Evolutionary conservation across 352 stramenopile genomes (phyloP), one percentile per base, ranked within the genome.

Genomic region (Globisporangium apiculatum): DNA sequence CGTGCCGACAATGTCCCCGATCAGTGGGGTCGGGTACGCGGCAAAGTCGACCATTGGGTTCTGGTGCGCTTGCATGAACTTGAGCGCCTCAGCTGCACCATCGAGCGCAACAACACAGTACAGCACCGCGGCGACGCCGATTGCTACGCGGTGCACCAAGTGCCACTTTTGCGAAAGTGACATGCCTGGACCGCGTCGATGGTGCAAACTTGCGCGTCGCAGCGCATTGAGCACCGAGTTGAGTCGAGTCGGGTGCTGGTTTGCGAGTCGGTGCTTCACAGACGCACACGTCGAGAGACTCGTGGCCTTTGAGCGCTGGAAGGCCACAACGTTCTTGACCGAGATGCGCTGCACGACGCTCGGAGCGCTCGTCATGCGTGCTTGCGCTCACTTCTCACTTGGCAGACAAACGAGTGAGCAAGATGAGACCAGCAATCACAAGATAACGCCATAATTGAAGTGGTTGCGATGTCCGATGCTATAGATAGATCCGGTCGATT

Each of bases 1-100:
- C 15, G 24, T 55, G 17, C 66, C 51, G 36, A 60, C 47, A 15
- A 55, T 15, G 7, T 47, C 56, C 40, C 14, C 64, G 49, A 51
- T 66, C 38, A 40, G 63, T 54, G 17, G 48, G 1, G 53, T 47
- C 4, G 45, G 24, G 36, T 60, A 42, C 6, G 35, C 10, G 3
- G 10, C 46, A 35, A 59, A 54, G 17, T 9, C 14, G 10, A 40
- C 8, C 12, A n/a, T 31, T 0, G 55, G 46, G 10, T 36, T 48
- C 9, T 35, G 12, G n/a, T n/a, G 9, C 11, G 37, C 38, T 4
- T 4, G 36, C 46, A 53, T 60, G 54, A 48, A 6, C 11, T 60
- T 3, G 55, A 60, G 24, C 24, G 17, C 37, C 14, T 42, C 47
- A 7, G 31, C 7, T 6, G 47, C 47, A 6, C 55, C 46, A 18